A percentile compares a stretch with the other conserved stretches of the same genome.
These are phyloP conservation scores for Tetrahymena malaccensis DNA, from an alignment of 73 alveolate species.

Conservation along the genomic window DNA sequence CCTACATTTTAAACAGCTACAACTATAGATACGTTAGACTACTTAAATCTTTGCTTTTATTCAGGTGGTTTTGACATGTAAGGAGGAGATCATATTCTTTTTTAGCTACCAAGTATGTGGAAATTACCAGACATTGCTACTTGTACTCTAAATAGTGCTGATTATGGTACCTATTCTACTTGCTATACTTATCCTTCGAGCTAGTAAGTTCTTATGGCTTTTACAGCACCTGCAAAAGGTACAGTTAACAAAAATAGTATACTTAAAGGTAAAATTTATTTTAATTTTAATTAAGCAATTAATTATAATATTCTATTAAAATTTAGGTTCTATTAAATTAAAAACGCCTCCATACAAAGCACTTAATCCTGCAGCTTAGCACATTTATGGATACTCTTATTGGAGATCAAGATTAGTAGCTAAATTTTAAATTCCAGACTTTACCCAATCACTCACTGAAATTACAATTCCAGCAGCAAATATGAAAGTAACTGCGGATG, in stretches of 20 bases:
- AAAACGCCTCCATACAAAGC: conserved; percentile 21
- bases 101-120: not conserved
- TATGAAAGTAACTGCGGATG: not conserved
- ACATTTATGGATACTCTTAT: not conserved
- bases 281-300: not conserved
- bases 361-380: not conserved
- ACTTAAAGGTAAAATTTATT: not conserved
- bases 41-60: not conserved
- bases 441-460: not conserved
- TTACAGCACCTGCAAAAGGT: not conserved
- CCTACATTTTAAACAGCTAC: not conserved
- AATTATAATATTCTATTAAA: not conserved
- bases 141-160: not conserved
- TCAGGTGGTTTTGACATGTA: not conserved
- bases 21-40: not conserved
- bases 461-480: not conserved
- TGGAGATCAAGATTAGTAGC: conserved; percentile 20
- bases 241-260: not conserved
- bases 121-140: not conserved
- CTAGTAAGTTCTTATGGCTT: not conserved
- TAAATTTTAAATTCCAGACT: not conserved
- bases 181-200: not conserved
- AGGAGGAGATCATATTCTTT: not conserved
- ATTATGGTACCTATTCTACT: not conserved
- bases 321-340: not conserved